Evolutionary conservation across 768 basidiomycete species (phyloP).

Genomic region (Agaricus blazei): DNA sequence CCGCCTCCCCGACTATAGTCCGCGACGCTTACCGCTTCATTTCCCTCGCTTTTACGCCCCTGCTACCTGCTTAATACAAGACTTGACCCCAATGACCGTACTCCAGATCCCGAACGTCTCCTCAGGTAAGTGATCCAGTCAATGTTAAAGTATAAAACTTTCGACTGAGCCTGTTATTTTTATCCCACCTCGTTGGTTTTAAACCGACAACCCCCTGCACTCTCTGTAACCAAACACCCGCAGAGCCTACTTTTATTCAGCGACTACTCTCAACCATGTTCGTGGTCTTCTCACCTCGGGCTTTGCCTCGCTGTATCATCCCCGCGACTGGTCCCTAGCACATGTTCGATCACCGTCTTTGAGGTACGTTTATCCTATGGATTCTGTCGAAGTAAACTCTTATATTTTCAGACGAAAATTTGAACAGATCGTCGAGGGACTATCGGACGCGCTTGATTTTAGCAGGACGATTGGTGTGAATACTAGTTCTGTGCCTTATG

Average conservation of each 20-base stretch:
- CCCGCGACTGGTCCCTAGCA: constrained; percentile 84
- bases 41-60: constrained; percentile 9
- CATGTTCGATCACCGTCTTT: constrained; percentile 86
- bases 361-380: constrained; percentile 34
- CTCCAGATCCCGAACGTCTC: constrained; percentile 86
- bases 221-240: neutral
- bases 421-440: constrained; percentile 74
- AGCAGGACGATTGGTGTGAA: constrained; percentile 82
- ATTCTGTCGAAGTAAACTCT: neutral
- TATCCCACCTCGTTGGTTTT: neutral
- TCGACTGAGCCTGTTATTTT: neutral
- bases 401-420: constrained; percentile 60
- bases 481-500: constrained; percentile 46
- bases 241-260: constrained; percentile 95
- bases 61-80: constrained; percentile 26
- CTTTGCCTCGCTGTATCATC: constrained; percentile 90
- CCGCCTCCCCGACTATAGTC: neutral
- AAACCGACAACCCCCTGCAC: neutral
- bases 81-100: constrained; percentile 70
- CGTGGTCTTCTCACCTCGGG: constrained; percentile 86
- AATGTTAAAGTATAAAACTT: neutral
- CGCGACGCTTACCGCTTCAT: constrained; percentile 14
- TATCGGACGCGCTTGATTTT: constrained; percentile 92
- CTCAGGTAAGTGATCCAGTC: constrained; percentile 47
- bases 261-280: constrained; percentile 89